A percentile compares a stretch with the other conserved stretches of the same genome.
phyloP scores from a whole-genome alignment of 768 basidiomycete genomes.

The Lactarius indigo region DNA sequence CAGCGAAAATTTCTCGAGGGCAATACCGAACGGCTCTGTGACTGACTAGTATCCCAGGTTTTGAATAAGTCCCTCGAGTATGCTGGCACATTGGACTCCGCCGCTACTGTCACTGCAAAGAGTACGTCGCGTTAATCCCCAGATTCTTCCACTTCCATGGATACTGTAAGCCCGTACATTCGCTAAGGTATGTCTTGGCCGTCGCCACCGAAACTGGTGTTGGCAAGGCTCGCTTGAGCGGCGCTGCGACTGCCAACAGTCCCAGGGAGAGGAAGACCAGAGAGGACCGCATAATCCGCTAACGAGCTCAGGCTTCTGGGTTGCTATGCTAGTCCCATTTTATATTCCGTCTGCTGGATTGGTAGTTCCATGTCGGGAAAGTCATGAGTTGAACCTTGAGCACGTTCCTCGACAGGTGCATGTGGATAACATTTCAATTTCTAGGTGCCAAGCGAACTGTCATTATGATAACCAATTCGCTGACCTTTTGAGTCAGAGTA shows the following conservation, averaged over 20 bases:
- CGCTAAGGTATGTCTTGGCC: conserved; percentile 27
- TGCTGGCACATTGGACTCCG: conserved; percentile 41
- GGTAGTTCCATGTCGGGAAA: not conserved
- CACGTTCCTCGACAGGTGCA: not conserved
- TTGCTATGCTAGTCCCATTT: not conserved
- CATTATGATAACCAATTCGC: not conserved
- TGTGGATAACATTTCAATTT: not conserved
- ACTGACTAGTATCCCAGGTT: conserved; percentile 48
- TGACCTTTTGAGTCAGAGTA: not conserved
- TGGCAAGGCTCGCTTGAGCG: conserved; percentile 24
- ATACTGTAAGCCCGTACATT: conserved; percentile 20
- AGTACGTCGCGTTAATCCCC: not conserved
- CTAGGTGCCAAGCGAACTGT: not conserved
- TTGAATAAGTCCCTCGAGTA: conserved; percentile 42
- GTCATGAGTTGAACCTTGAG: not conserved
- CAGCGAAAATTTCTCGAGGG: not conserved
- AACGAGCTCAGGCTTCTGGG: not conserved
- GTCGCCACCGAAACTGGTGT: conserved; percentile 26
- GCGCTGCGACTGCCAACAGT: not conserved
- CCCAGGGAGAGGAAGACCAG: not conserved
- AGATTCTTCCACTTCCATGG: not conserved
- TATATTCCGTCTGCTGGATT: not conserved
- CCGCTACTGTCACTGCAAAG: conserved; percentile 37
- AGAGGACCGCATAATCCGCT: not conserved
- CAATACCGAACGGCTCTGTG: not conserved